phyloP scores from a whole-genome alignment of 2,329 filamentous ascomycete species.

The Cladosporium sp. region DNA sequence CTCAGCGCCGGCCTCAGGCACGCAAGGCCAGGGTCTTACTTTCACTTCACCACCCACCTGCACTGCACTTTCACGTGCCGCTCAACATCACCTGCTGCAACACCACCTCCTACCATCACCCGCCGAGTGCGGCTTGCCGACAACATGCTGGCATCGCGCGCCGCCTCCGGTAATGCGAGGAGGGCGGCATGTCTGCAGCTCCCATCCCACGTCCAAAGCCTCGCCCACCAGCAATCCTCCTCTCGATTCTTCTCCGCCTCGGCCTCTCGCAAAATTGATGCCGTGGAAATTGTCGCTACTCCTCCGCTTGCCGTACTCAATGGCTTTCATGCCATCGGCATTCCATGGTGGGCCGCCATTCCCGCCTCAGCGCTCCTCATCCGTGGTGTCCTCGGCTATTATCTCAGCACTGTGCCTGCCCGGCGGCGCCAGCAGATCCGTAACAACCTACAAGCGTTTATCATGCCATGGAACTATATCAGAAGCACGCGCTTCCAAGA shows the following conservation, averaged over 20 bases:
- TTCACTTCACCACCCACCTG: background rate
- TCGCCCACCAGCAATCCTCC: constrained; percentile 15
- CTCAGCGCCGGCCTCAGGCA: too few species aligned
- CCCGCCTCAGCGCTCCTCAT: constrained; percentile 27
- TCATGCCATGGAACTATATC: background rate
- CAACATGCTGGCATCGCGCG: background rate
- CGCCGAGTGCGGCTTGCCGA: background rate
- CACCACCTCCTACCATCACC: too few species aligned
- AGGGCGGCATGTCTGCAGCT: constrained; percentile 17
- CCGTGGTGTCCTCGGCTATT: constrained; percentile 26
- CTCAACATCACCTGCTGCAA: too few species aligned
- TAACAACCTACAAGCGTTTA: constrained; percentile 19
- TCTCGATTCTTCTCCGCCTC: constrained; percentile 25
- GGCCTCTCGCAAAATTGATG: constrained; percentile 10
- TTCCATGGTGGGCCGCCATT: constrained; percentile 30
- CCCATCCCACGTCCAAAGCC: constrained; percentile 19
- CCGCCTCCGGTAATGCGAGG: constrained; percentile 1
- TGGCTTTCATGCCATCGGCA: constrained; percentile 23
- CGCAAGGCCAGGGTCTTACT: background rate
- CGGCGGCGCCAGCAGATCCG: constrained; percentile 19
- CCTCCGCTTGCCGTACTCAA: constrained; percentile 22
- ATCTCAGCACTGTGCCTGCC: constrained; percentile 17
- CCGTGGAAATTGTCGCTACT: constrained; percentile 14
- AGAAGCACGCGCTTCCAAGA: too few species aligned
- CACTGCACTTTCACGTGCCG: background rate